These are phyloP conservation scores for Rhodotorula sphaerocarpa DNA, from an alignment of 768 basidiomycete genomes.

Conservation along the genomic window DNA sequence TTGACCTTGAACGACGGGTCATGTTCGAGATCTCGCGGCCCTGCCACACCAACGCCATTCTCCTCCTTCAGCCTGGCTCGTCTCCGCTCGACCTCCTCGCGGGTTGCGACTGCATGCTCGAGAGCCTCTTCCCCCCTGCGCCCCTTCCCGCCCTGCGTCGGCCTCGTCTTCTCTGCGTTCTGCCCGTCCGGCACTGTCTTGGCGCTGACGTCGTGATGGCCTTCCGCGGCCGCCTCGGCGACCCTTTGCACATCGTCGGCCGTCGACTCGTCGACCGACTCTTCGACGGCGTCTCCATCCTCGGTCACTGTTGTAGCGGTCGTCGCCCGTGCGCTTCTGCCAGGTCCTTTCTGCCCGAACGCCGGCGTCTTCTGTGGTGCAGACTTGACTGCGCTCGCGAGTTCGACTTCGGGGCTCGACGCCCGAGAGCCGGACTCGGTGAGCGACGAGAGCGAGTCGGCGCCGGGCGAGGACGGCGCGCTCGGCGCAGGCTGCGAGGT, in stretches of 20 bases:
- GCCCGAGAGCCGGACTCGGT: slow-evolving; percentile 10
- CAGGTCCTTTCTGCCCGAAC: too few relatives aligned
- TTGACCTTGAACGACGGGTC: slow-evolving; percentile 5
- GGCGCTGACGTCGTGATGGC: slow-evolving; percentile 17
- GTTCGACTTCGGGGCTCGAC: slow-evolving; percentile 17
- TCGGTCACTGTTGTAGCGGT: not conserved
- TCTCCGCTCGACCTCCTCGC: slow-evolving; percentile 35
- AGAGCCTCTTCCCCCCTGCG: slow-evolving; percentile 30
- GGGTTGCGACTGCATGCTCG: slow-evolving; percentile 30
- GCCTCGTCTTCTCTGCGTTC: not conserved
- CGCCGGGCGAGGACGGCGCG: not conserved
- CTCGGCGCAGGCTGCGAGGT: not conserved
- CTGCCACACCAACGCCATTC: slow-evolving; percentile 21
- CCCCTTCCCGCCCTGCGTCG: slow-evolving; percentile 32
- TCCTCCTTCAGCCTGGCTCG: slow-evolving; percentile 23
- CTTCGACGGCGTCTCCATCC: too few relatives aligned
- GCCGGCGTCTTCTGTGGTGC: not conserved
- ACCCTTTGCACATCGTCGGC: not conserved
- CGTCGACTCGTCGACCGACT: not conserved
- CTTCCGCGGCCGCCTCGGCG: not conserved
- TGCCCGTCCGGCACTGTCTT: slow-evolving; percentile 15
- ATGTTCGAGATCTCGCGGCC: not conserved
- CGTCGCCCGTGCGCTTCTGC: not conserved
- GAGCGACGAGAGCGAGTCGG: slow-evolving; percentile 19
- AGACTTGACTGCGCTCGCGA: not conserved